Base-by-base conservation (phyloP, 192 early-diverging fungal species). In the Entomortierella beljakovae region DNA sequence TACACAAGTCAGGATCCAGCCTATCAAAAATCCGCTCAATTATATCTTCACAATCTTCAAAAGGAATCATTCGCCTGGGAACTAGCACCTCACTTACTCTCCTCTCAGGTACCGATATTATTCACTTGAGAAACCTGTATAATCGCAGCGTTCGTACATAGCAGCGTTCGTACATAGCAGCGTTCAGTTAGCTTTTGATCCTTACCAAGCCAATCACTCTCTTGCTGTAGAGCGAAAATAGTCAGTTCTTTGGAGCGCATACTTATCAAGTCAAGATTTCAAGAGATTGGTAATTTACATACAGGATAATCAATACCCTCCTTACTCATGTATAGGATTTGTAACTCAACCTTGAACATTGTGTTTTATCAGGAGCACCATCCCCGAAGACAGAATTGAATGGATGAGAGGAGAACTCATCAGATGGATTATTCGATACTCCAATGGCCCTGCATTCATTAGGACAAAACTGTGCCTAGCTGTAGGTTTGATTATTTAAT, bases 171-270 rank as follows among this genome's bases (percentile, higher is more conserved):
- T 54, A 64, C 15, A 11, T 5, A 10, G 15, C 11, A 20, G 43
- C 15, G 15, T 16, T 46, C 15, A 20, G 3, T 20, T 46, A 5
- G 11, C 20, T 20, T 46, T 11, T 40, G 38, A 11, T 23, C 20
- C 9, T 26, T n/a, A 23, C 31, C 34, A 33, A 1, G 33, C 7
- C 10, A 29, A 20, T 40, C 37, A 22, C 23, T 43, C 7, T 23
- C 28, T 11, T 10, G 2, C n/a, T 16, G 16, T 56, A 79, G 75
- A 79, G 42, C 38, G 75, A 79, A 32, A 85, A 86, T 58, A 81
- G 79, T 57, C 81, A 84, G n/a, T 89, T 89, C 53, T 86, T 89
- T 73, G 88, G 88, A 5, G 88, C 88, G 0, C 88, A 89, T 38
- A 89, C 86, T 0, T 86, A 87, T 57, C 86, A 86, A 57, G 83